A percentile compares a stretch with the other conserved stretches of the same genome.
These are phyloP conservation scores for Mikania micrantha DNA, from an alignment of 129 eudicot genomes.

Conservation along the genomic window DNA sequence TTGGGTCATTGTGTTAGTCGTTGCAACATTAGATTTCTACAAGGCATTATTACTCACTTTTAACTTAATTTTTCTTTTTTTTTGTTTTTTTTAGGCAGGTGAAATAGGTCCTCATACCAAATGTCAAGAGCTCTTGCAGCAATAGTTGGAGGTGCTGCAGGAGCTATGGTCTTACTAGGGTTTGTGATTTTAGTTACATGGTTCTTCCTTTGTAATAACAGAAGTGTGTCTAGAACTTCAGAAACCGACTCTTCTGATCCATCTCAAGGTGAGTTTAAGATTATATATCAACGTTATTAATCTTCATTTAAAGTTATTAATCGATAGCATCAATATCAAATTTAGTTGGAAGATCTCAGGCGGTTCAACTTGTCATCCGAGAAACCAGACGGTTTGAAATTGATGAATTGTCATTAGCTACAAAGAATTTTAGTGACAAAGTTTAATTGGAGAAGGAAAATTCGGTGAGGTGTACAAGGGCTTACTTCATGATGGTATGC, in stretches of 20 bases:
- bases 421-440: slow-evolving; percentile 63
- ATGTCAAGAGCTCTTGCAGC: slow-evolving; percentile 98
- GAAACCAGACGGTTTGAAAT: slow-evolving; percentile 67
- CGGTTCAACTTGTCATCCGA: slow-evolving; percentile 51
- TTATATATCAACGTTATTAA: background rate
- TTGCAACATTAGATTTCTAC: background rate
- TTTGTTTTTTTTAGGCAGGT: slow-evolving; percentile 22
- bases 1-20: background rate
- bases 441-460: slow-evolving; percentile 92
- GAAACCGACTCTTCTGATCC: slow-evolving; percentile 91
- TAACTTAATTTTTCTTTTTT: background rate
- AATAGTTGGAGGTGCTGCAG: slow-evolving; percentile 94
- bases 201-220: slow-evolving; percentile 54
- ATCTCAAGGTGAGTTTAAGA: slow-evolving; percentile 52
- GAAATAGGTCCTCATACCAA: slow-evolving; percentile 46
- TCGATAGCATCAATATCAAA: background rate
- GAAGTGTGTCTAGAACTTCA: slow-evolving; percentile 69
- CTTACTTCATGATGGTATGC: slow-evolving; percentile 86
- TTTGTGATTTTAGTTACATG: slow-evolving; percentile 49
- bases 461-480: slow-evolving; percentile 95
- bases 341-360: slow-evolving; percentile 53
- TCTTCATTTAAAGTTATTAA: background rate
- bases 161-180: slow-evolving; percentile 79
- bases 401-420: slow-evolving; percentile 68
- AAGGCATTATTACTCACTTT: background rate